Conservation (phyloP, 139 green algal species). For the Chlorella sp. region DNA sequence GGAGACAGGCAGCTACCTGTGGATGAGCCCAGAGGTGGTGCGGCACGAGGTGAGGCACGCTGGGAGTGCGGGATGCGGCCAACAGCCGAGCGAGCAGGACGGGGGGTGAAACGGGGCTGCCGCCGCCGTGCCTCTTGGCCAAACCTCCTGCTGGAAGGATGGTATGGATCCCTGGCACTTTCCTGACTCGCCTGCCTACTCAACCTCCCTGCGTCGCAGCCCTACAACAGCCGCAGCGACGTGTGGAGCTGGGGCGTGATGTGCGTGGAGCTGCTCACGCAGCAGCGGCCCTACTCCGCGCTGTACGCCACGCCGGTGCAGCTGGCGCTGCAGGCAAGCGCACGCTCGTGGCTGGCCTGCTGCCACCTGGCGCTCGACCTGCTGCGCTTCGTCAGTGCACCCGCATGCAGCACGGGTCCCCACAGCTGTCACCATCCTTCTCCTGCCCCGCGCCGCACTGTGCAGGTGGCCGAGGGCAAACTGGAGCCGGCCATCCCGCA, state of each 20-base stretch:
- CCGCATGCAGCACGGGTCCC: too few species aligned
- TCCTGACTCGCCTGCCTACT: neutral
- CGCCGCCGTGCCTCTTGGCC: too few species aligned
- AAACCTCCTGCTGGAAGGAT: too few species aligned
- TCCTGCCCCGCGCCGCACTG: neutral
- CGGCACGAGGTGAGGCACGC: too few species aligned
- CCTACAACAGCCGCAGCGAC: slow-evolving; percentile 70
- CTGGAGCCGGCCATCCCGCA: slow-evolving; percentile 55
- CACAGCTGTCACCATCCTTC: too few species aligned
- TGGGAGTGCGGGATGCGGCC: too few species aligned
- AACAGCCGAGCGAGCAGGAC: too few species aligned
- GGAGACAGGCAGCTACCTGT: slow-evolving; percentile 89
- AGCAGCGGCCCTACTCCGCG: slow-evolving; percentile 64
- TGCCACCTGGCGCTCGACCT: too few species aligned
- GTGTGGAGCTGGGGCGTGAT: slow-evolving; percentile 86
- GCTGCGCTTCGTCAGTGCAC: too few species aligned
- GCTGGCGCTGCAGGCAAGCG: slow-evolving; percentile 34
- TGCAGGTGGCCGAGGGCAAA: slow-evolving; percentile 54
- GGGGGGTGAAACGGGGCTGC: too few species aligned
- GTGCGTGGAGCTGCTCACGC: slow-evolving; percentile 69
- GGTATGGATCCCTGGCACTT: too few species aligned
- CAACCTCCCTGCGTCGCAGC: slow-evolving; percentile 23
- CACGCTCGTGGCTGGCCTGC: too few species aligned
- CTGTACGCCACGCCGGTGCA: slow-evolving; percentile 78
- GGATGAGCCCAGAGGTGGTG: slow-evolving; percentile 90